A percentile compares a stretch with the other conserved stretches of the same genome.
These are phyloP conservation scores for Podospora sp. DNA, from an alignment of 495 filamentous ascomycete genomes.

Conservation along the genomic window DNA sequence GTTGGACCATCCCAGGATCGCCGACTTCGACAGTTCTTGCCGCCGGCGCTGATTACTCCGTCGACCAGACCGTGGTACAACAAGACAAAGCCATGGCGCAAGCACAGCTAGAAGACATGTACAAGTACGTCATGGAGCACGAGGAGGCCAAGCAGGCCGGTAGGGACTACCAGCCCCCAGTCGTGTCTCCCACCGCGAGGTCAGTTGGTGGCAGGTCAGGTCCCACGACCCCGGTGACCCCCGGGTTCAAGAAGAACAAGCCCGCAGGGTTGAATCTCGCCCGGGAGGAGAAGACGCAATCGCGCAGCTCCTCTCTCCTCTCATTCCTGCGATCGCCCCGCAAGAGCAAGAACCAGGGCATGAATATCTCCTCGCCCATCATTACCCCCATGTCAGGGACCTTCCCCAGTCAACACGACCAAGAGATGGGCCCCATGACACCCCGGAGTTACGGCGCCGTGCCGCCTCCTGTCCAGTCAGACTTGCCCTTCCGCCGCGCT, in stretches of 20 bases:
- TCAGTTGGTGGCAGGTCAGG: conserved; percentile 26
- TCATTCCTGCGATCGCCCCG: conserved; percentile 56
- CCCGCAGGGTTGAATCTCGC: conserved; percentile 50
- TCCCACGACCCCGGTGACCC: conserved; percentile 20
- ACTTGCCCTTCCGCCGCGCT: conserved; percentile 44
- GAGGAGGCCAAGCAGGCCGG: conserved; percentile 65
- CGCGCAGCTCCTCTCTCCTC: conserved; percentile 54
- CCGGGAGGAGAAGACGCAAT: conserved; percentile 46
- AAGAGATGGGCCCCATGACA: conserved; percentile 55
- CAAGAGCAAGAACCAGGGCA: conserved; percentile 43
- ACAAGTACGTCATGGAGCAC: conserved; percentile 88
- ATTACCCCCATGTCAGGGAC: conserved; percentile 56
- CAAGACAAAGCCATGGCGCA: conserved; percentile 72
- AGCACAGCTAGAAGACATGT: conserved; percentile 83
- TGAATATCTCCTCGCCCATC: conserved; percentile 59
- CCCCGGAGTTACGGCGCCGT: conserved; percentile 52
- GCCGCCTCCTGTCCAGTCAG: conserved; percentile 48
- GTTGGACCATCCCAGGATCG: conserved; percentile 48
- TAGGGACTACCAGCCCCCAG: conserved; percentile 41
- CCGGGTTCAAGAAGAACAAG: conserved; percentile 41
- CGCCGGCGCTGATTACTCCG: conserved; percentile 45
- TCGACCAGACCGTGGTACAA: conserved; percentile 76
- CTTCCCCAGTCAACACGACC: conserved; percentile 50
- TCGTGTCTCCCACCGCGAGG: conserved; percentile 38
- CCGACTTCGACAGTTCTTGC: conserved; percentile 49